phyloP scores from a whole-genome alignment of 192 early-diverging fungal genomes.

The Irineochytrium annulatum region DNA sequence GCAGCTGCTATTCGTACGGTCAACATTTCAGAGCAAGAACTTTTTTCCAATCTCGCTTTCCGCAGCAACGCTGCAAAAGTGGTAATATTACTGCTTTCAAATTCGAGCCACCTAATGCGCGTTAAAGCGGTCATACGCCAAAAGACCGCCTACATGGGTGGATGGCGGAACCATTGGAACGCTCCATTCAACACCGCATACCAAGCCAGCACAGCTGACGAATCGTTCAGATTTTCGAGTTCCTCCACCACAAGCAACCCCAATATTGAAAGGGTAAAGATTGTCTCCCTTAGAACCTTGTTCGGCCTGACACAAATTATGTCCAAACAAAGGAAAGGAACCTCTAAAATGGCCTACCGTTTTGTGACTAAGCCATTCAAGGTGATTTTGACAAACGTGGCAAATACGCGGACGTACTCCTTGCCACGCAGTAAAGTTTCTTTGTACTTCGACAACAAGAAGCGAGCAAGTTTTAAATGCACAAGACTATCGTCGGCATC shows the following conservation, averaged over 20 bases:
- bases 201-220: constrained; percentile 59
- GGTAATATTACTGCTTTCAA: too few relatives aligned
- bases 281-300: constrained; percentile 52
- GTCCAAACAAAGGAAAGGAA: neutral
- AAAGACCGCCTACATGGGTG: constrained; percentile 49
- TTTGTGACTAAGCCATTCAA: constrained; percentile 44
- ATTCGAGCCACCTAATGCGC: too few relatives aligned
- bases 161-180: constrained; percentile 76
- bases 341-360: constrained; percentile 12
- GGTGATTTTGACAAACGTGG: constrained; percentile 76
- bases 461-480: constrained; percentile 83
- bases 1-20: too few relatives aligned
- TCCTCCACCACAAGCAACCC: constrained; percentile 71
- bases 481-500: constrained; percentile 58
- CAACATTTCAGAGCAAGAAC: too few relatives aligned
- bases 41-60: too few relatives aligned
- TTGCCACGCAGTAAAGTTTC: constrained; percentile 68
- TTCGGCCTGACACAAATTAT: constrained; percentile 3
- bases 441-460: constrained; percentile 80
- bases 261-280: constrained; percentile 72
- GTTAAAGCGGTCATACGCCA: neutral
- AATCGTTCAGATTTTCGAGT: constrained; percentile 60
- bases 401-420: constrained; percentile 70
- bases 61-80: too few relatives aligned
- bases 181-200: constrained; percentile 65